phyloP scores from a whole-genome alignment of 176 grass and related monocot species.

The Echinochloa phyllopogon region DNA sequence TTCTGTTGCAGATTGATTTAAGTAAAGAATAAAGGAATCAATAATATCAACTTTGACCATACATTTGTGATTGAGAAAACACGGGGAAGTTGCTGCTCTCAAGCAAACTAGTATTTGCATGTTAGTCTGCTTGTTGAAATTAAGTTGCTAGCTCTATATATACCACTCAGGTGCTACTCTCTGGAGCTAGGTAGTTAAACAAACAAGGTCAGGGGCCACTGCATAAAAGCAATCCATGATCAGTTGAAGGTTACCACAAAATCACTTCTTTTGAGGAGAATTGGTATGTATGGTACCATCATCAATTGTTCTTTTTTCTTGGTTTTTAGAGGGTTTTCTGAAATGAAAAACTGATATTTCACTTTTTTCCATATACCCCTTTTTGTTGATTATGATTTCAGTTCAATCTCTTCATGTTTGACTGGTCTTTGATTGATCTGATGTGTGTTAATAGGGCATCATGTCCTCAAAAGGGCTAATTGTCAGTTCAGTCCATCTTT shows the following conservation, averaged over 20 bases:
- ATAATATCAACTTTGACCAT: not conserved
- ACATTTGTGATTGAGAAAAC: not conserved
- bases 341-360: not conserved
- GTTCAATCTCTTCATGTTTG: no score
- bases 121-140: not conserved
- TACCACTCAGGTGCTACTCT: not conserved
- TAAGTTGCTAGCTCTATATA: not conserved
- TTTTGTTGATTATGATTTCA: no score
- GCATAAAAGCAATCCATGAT: not conserved
- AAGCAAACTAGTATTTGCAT: not conserved
- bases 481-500: no score
- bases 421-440: no score
- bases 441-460: no score
- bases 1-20: not conserved
- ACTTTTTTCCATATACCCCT: no score
- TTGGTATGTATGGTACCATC: not conserved
- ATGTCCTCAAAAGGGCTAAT: no score
- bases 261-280: not conserved
- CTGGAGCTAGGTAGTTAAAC: not conserved
- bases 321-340: not conserved
- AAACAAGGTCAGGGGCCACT: not conserved
- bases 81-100: not conserved
- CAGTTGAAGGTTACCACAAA: not conserved
- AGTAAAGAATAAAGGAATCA: not conserved
- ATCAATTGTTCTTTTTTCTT: no score